Evolutionary conservation across 169 alveolate species (phyloP).

Genomic region (Plasmodium vivax): DNA sequence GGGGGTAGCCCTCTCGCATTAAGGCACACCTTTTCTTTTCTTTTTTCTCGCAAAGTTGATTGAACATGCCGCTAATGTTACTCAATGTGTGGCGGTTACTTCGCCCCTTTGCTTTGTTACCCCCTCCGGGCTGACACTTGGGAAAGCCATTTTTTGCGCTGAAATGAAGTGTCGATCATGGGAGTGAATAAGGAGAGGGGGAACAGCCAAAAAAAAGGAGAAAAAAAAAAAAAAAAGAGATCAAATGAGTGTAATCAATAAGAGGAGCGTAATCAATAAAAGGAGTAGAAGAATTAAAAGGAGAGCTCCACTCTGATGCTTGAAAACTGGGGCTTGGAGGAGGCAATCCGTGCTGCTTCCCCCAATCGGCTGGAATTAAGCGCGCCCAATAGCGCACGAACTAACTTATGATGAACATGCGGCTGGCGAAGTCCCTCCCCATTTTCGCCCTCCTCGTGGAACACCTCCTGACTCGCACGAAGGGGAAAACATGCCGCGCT

Average conservation of each 20-base stretch:
- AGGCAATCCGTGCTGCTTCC: neutral
- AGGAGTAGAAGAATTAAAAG: neutral
- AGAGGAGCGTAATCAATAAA: neutral
- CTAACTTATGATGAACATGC: neutral
- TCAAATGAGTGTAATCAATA: neutral
- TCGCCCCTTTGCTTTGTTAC: neutral
- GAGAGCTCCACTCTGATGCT: neutral
- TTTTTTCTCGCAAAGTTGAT: neutral
- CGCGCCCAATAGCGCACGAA: neutral
- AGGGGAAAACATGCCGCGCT: neutral
- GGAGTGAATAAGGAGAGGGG: neutral
- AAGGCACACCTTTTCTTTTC: neutral
- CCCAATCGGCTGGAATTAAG: neutral
- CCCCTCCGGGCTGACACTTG: neutral
- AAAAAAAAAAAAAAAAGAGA: neutral
- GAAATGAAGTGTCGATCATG: neutral
- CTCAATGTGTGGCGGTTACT: neutral
- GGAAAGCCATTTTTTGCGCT: neutral
- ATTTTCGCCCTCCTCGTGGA: neutral
- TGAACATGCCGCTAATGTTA: neutral
- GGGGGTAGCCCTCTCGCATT: neutral
- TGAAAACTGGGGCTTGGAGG: neutral
- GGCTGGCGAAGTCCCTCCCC: neutral
- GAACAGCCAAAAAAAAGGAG: neutral
- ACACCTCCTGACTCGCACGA: neutral